phyloP scores from a whole-genome alignment of 2,329 filamentous ascomycete species.

The Teratosphaeria gauchensis region DNA sequence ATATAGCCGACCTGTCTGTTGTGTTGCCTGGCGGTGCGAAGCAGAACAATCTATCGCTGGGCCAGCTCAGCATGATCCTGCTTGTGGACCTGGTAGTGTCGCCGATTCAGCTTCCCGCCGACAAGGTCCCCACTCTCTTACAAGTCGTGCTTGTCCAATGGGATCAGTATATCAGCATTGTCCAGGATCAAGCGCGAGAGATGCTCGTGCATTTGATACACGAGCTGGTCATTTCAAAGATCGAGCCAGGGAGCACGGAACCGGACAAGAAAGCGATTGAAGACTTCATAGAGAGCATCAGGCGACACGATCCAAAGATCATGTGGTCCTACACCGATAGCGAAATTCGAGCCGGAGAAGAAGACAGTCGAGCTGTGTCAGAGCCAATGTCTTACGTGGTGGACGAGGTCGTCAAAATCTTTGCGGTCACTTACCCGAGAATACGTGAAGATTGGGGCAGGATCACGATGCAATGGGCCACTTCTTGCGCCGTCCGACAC shows the following conservation, averaged over 20 bases:
- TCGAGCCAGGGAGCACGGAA: conserved; percentile 59
- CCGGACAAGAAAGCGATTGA: conserved; percentile 70
- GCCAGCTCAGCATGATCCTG: conserved; percentile 84
- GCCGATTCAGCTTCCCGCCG: conserved; percentile 66
- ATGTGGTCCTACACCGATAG: conserved; percentile 94
- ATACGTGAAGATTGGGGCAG: conserved; percentile 89
- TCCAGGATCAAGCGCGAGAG: conserved; percentile 92
- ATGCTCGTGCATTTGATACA: conserved; percentile 98
- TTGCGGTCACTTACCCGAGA: conserved; percentile 71
- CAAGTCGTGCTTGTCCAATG: conserved; percentile 90
- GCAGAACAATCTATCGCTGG: conserved; percentile 73
- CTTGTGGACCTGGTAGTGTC: conserved; percentile 94
- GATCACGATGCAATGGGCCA: conserved; percentile 87
- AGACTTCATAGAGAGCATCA: conserved; percentile 76
- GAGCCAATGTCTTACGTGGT: conserved; percentile 80
- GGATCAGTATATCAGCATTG: conserved; percentile 92
- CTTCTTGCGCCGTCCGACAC: conserved; percentile 89
- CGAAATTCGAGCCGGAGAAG: conserved; percentile 55
- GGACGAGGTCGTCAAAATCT: conserved; percentile 71
- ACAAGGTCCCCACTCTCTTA: conserved; percentile 74
- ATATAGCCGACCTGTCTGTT: conserved; percentile 74
- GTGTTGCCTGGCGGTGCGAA: conserved; percentile 83
- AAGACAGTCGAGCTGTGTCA: conserved; percentile 69
- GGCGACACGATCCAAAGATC: conserved; percentile 71
- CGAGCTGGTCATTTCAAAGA: conserved; percentile 74